phyloP scores from a whole-genome alignment of 495 filamentous ascomycete species.

The Aspergillus diversus region DNA sequence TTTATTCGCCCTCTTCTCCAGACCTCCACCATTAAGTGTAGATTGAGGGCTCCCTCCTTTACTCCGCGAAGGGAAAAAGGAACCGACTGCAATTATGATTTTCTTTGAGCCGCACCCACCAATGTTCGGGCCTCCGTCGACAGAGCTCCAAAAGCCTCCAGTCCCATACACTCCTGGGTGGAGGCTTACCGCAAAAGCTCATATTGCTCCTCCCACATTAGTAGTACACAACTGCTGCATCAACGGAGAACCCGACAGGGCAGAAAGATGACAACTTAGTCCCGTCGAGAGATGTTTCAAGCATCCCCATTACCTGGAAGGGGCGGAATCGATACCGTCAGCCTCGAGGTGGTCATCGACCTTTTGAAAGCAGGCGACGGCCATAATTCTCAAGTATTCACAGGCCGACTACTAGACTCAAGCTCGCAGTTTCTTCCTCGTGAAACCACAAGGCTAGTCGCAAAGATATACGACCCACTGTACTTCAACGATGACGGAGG shows the following conservation, averaged over 20 bases:
- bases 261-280: slow-evolving; percentile 22
- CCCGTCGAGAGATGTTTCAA: slow-evolving; percentile 30
- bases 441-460: slow-evolving; percentile 26
- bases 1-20: no score
- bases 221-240: slow-evolving; percentile 23
- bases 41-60: no score
- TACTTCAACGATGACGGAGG: slow-evolving; percentile 32
- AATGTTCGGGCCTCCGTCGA: slow-evolving; percentile 16
- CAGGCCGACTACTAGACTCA: slow-evolving; percentile 21
- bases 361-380: slow-evolving; percentile 28
- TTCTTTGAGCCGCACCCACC: slow-evolving; percentile 8
- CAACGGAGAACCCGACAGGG: slow-evolving; percentile 28
- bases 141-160: slow-evolving; percentile 24
- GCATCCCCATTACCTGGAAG: slow-evolving; percentile 26
- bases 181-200: slow-evolving; percentile 27
- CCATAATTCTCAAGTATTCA: slow-evolving; percentile 31
- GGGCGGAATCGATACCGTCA: slow-evolving; percentile 17
- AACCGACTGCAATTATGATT: slow-evolving; percentile 11
- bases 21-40: no score
- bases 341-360: slow-evolving; percentile 25
- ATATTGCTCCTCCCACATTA: slow-evolving; percentile 21
- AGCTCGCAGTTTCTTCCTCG: slow-evolving; percentile 7
- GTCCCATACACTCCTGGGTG: slow-evolving; percentile 25
- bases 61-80: not conserved
- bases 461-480: slow-evolving; percentile 38